phyloP scores from a whole-genome alignment of 495 filamentous ascomycete species.

The Neurospora terricola region DNA sequence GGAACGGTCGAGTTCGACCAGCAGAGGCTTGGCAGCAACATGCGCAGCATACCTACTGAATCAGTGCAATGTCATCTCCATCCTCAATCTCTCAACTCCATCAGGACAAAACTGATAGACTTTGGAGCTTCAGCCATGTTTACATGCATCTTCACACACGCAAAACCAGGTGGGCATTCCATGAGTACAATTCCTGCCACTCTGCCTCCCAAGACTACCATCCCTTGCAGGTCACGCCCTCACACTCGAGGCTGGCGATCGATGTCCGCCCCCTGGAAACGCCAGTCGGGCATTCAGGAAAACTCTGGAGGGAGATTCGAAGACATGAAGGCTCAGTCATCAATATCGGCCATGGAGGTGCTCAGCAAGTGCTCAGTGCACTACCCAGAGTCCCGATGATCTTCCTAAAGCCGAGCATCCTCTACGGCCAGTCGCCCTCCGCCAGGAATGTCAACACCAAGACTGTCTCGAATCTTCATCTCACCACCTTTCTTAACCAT shows the following conservation, averaged over 20 bases:
- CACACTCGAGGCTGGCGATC: not conserved
- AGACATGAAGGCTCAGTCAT: not conserved
- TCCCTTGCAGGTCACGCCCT: not conserved
- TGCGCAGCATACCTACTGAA: not conserved
- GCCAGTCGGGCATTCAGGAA: not conserved
- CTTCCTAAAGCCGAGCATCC: not conserved
- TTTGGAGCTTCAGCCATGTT: not conserved
- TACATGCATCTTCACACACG: not conserved
- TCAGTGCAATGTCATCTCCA: not conserved
- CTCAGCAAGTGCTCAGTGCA: not conserved
- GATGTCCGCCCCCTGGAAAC: not conserved
- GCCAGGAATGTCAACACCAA: not conserved
- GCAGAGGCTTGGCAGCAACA: not conserved
- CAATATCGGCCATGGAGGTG: not conserved
- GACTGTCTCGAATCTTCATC: constrained; percentile 2
- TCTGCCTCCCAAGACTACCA: not conserved
- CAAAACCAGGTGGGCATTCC: not conserved
- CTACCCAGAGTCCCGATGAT: not conserved
- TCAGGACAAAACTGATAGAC: not conserved
- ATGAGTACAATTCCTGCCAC: not conserved
- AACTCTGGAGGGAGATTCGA: not conserved
- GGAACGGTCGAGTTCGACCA: not conserved
- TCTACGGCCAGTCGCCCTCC: not conserved
- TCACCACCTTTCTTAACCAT: not conserved
- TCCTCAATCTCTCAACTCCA: not conserved